Conservation (phyloP, 2,329 filamentous ascomycete genomes). For the Fusarium sp. region DNA sequence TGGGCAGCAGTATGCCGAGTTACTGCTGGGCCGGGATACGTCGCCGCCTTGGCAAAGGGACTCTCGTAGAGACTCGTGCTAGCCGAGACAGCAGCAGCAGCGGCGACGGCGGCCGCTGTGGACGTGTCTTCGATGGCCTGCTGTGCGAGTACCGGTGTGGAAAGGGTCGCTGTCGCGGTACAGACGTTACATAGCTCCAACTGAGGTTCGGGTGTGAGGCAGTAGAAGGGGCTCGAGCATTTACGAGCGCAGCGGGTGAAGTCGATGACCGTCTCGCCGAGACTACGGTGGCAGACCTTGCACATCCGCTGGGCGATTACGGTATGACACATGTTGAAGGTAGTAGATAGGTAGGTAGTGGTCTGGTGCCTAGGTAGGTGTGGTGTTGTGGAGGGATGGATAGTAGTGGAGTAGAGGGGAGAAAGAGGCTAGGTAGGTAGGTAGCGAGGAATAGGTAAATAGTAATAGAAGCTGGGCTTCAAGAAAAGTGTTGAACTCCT, state of each 20-base stretch:
- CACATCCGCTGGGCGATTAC: slow-evolving; percentile 48
- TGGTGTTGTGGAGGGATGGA: background rate
- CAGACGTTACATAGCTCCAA: slow-evolving; percentile 45
- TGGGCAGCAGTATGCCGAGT: slow-evolving; percentile 25
- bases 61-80: slow-evolving; percentile 32
- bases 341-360: slow-evolving; percentile 3
- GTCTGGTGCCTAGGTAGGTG: background rate
- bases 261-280: slow-evolving; percentile 48
- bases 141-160: slow-evolving; percentile 45
- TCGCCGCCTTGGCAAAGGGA: slow-evolving; percentile 31
- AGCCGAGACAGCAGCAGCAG: slow-evolving; percentile 16
- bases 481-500: slow-evolving; percentile 23
- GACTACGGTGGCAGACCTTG: slow-evolving; percentile 42
- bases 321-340: slow-evolving; percentile 46
- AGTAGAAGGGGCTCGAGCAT: slow-evolving; percentile 48
- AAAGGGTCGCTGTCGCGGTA: slow-evolving; percentile 31
- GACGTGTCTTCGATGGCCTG: slow-evolving; percentile 32
- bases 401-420: background rate
- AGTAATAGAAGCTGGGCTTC: slow-evolving; percentile 10
- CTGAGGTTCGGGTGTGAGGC: slow-evolving; percentile 45
- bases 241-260: slow-evolving; percentile 47
- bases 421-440: background rate
- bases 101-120: slow-evolving; percentile 18
- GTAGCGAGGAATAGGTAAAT: background rate
- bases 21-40: slow-evolving; percentile 30